Conservation (phyloP, 768 basidiomycete genomes). For the Coprinopsis sp. region DNA sequence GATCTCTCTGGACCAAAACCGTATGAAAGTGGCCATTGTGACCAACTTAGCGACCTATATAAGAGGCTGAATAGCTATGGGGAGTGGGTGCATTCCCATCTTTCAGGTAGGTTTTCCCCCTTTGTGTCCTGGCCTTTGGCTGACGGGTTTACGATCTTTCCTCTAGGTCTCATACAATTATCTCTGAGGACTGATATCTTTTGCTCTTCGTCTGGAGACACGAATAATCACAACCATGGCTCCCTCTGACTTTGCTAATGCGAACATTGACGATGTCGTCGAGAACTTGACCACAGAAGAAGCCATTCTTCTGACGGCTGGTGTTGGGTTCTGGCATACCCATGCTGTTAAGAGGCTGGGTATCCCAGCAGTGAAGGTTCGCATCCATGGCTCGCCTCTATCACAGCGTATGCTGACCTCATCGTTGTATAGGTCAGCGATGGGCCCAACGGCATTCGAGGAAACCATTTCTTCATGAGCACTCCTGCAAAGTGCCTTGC, state of each 20-base stretch:
- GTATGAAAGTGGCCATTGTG: no score
- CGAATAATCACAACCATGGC: conserved; percentile 47
- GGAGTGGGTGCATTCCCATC: no score
- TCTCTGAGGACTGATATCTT: no score
- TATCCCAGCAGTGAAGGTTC: conserved; percentile 66
- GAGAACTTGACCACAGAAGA: conserved; percentile 70
- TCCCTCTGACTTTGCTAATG: conserved; percentile 65
- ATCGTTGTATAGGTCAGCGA: conserved; percentile 55
- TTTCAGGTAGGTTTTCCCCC: no score
- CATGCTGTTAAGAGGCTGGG: conserved; percentile 59
- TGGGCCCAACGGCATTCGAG: conserved; percentile 73
- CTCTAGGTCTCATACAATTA: background rate
- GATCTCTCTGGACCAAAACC: no score
- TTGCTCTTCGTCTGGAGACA: no score
- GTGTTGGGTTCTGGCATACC: conserved; percentile 78
- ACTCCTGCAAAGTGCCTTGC: conserved; percentile 79
- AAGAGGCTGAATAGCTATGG: no score
- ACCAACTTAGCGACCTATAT: no score
- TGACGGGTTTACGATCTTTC: background rate
- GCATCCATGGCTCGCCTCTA: conserved; percentile 4
- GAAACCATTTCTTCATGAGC: conserved; percentile 76
- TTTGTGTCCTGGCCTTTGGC: no score
- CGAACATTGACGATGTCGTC: conserved; percentile 55
- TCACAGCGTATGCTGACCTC: background rate
- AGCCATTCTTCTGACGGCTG: conserved; percentile 66